Percentiles rank a stretch among this genome's conserved stretches.
phyloP scores from a whole-genome alignment of 208 protist genomes.

The Leishmania mexicana region DNA sequence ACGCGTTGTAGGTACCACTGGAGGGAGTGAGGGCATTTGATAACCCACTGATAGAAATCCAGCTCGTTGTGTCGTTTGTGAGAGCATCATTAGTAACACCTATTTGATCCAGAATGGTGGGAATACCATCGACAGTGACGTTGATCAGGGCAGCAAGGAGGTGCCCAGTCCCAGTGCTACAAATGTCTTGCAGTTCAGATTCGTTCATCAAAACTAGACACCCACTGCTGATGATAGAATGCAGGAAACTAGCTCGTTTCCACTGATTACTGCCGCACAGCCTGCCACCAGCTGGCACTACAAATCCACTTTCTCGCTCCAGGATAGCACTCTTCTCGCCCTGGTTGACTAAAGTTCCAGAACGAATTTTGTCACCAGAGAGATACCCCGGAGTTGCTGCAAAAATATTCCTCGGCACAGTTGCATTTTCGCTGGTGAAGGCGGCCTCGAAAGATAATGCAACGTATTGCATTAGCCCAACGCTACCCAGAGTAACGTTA shows the following conservation, averaged over 20 bases:
- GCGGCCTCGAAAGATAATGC: slow-evolving; percentile 48
- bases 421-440: slow-evolving; percentile 37
- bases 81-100: slow-evolving; percentile 75
- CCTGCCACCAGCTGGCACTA: slow-evolving; percentile 63
- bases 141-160: slow-evolving; percentile 43
- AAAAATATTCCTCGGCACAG: slow-evolving; percentile 48
- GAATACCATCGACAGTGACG: slow-evolving; percentile 9
- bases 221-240: slow-evolving; percentile 59
- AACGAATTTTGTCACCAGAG: slow-evolving; percentile 45
- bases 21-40: slow-evolving; percentile 17
- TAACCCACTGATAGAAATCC: slow-evolving; percentile 66
- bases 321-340: slow-evolving; percentile 46
- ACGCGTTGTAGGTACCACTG: slow-evolving; percentile 44
- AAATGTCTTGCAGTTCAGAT: slow-evolving; percentile 50
- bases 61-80: slow-evolving; percentile 71
- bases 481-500: slow-evolving; percentile 27
- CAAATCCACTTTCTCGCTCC: slow-evolving; percentile 63
- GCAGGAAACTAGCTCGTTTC: slow-evolving; percentile 55
- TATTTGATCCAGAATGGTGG: slow-evolving; percentile 46
- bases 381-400: slow-evolving; percentile 62
- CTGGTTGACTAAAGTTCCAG: slow-evolving; percentile 43
- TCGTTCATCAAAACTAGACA: slow-evolving; percentile 51
- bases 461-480: slow-evolving; percentile 28
- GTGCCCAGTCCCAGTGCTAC: slow-evolving; percentile 36
- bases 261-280: slow-evolving; percentile 35